Conservation (phyloP, 2,329 filamentous ascomycete species). For the Fusarium pseudocircinatum region DNA sequence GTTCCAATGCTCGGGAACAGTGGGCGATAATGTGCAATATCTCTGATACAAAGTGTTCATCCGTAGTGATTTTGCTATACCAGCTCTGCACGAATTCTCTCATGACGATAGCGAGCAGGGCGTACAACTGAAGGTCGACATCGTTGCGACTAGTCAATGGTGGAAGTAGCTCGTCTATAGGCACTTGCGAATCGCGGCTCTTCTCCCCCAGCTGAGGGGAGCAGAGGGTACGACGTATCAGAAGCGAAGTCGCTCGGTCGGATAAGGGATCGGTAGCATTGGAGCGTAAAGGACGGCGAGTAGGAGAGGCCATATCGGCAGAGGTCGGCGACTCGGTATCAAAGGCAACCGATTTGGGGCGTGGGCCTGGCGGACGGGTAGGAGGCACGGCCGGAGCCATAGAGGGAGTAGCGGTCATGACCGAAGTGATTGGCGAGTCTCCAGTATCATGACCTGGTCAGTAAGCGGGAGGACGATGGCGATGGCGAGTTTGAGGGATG, state of each 20-base stretch:
- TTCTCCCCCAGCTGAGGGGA: slow-evolving; percentile 73
- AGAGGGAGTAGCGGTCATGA: slow-evolving; percentile 43
- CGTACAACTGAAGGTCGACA: slow-evolving; percentile 92
- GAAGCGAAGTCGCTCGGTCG: slow-evolving; percentile 79
- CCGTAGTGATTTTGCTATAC: slow-evolving; percentile 92
- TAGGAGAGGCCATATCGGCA: slow-evolving; percentile 30
- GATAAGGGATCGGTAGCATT: slow-evolving; percentile 65
- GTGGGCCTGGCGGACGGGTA: slow-evolving; percentile 35
- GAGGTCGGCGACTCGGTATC: slow-evolving; percentile 38
- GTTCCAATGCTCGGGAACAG: slow-evolving; percentile 86
- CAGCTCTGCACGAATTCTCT: slow-evolving; percentile 91
- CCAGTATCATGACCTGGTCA: slow-evolving; percentile 42
- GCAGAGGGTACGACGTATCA: slow-evolving; percentile 87
- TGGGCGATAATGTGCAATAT: slow-evolving; percentile 92
- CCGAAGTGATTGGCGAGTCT: slow-evolving; percentile 29
- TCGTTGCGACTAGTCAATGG: slow-evolving; percentile 95
- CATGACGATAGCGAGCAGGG: slow-evolving; percentile 87
- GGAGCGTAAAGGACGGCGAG: slow-evolving; percentile 48
- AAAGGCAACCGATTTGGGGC: slow-evolving; percentile 36
- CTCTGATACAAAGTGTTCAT: slow-evolving; percentile 88
- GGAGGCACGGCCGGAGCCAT: slow-evolving; percentile 34
- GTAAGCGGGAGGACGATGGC: neutral
- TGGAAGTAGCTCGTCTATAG: slow-evolving; percentile 85
- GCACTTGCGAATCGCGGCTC: slow-evolving; percentile 56
- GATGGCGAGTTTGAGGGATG: neutral